phyloP scores from a whole-genome alignment of 2,329 filamentous ascomycete species.

The Alternaria sp. region DNA sequence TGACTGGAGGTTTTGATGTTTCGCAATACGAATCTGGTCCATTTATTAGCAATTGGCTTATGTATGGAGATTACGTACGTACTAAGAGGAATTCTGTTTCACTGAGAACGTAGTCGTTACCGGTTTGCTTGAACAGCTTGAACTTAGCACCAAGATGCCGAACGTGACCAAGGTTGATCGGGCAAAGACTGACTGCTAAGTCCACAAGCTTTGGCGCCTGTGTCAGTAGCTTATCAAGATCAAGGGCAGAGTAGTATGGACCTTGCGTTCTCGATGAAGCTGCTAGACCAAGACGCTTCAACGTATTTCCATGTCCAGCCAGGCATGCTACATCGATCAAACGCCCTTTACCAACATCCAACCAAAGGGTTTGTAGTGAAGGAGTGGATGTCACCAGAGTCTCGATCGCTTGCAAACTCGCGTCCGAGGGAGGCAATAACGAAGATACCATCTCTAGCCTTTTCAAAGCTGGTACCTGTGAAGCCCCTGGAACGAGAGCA shows the following conservation, averaged over 20 bases:
- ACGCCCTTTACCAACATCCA: neutral
- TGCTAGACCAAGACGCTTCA: neutral
- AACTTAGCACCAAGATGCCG: neutral
- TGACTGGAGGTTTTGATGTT: neutral
- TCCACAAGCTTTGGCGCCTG: neutral
- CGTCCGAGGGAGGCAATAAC: no score
- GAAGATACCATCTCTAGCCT: neutral
- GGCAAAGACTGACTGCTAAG: neutral
- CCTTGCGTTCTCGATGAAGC: neutral
- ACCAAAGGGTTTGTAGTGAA: neutral
- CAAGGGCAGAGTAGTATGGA: no score
- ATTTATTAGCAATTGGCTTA: neutral
- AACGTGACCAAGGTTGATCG: neutral
- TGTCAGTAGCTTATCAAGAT: neutral
- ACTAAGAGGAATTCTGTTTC: neutral
- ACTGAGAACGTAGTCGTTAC: neutral
- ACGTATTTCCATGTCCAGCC: neutral
- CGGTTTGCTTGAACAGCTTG: neutral
- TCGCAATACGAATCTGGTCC: neutral
- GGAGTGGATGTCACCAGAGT: neutral
- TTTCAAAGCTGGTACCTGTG: accelerated
- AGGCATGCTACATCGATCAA: neutral
- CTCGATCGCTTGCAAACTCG: neutral
- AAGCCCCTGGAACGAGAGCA: neutral
- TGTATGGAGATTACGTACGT: neutral